Conservation (phyloP, 495 filamentous ascomycete species). For the Schizothecium vesticola region DNA sequence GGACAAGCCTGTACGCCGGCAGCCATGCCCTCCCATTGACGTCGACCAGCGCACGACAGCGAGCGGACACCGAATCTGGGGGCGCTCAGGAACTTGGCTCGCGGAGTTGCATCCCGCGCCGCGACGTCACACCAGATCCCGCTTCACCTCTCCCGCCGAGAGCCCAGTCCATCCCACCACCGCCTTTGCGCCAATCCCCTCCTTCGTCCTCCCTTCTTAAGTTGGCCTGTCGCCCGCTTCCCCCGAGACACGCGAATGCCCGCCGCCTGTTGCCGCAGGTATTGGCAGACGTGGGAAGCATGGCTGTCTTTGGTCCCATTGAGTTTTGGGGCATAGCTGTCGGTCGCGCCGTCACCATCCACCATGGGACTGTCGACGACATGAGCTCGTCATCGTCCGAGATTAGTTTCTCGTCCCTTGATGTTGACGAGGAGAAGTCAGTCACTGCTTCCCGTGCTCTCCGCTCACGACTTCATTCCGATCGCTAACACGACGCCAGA, state of each 20-base stretch:
- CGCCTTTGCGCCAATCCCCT: not conserved
- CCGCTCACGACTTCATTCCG: not conserved
- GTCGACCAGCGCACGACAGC: not conserved
- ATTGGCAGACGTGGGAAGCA: not conserved
- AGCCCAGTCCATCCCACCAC: not conserved
- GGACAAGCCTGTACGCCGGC: not conserved
- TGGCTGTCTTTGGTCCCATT: constrained; percentile 15
- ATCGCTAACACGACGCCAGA: not conserved
- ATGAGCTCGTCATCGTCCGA: not conserved
- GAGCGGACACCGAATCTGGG: no score
- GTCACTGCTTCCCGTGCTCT: not conserved
- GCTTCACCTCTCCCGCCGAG: not conserved
- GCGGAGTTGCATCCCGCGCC: not conserved
- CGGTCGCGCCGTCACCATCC: constrained; percentile 9
- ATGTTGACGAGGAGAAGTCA: constrained; percentile 4
- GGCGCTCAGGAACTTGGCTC: not conserved
- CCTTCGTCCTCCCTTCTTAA: not conserved
- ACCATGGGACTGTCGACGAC: not conserved
- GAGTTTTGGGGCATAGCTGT: constrained; percentile 12
- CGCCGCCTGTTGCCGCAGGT: not conserved
- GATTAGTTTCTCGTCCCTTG: constrained; percentile 7
- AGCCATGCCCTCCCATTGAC: not conserved
- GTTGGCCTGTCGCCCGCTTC: not conserved
- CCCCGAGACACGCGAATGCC: constrained; percentile 2
- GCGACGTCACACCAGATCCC: not conserved